Evolutionary conservation across 2,329 filamentous ascomycete genomes (phyloP).

Genomic region (Cephalotrichum gorgonifer): DNA sequence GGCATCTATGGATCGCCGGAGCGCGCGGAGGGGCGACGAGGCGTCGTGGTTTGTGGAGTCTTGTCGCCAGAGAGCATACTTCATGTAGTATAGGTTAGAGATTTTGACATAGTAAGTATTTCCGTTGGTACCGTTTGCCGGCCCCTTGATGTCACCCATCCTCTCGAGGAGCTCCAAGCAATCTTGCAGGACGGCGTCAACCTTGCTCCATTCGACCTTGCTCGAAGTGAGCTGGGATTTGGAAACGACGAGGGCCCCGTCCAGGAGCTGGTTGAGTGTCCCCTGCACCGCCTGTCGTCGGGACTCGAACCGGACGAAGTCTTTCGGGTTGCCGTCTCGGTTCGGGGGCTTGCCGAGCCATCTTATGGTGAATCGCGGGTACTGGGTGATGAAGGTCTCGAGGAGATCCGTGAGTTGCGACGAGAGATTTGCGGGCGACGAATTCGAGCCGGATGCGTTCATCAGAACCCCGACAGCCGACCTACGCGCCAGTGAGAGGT

Average conservation of each 20-base stretch:
- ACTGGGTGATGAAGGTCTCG: conserved; percentile 45
- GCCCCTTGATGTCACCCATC: conserved; percentile 28
- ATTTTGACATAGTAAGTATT: conserved; percentile 52
- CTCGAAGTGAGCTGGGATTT: conserved; percentile 40
- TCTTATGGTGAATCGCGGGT: conserved; percentile 48
- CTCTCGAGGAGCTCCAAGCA: conserved; percentile 42
- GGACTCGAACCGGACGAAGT: conserved; percentile 51
- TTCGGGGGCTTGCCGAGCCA: conserved; percentile 51
- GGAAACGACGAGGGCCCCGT: conserved; percentile 46
- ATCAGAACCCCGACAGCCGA: conserved; percentile 39
- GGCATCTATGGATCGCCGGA: conserved; percentile 54
- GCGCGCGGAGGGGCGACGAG: conserved; percentile 37
- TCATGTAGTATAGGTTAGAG: conserved; percentile 62
- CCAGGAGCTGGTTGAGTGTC: conserved; percentile 45
- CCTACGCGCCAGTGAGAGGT: conserved; percentile 44
- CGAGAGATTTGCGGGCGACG: not conserved
- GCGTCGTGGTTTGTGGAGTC: conserved; percentile 28
- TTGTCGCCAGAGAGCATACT: conserved; percentile 42
- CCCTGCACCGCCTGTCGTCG: conserved; percentile 41
- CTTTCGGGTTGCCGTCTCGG: conserved; percentile 41
- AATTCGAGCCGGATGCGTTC: not conserved
- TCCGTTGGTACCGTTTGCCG: conserved; percentile 17
- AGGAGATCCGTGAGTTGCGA: conserved; percentile 26
- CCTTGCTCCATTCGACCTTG: conserved; percentile 38
- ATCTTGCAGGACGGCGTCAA: conserved; percentile 49